Evolutionary conservation across 345 rosid species (phyloP).

Genomic region (Lepidium africanum): DNA sequence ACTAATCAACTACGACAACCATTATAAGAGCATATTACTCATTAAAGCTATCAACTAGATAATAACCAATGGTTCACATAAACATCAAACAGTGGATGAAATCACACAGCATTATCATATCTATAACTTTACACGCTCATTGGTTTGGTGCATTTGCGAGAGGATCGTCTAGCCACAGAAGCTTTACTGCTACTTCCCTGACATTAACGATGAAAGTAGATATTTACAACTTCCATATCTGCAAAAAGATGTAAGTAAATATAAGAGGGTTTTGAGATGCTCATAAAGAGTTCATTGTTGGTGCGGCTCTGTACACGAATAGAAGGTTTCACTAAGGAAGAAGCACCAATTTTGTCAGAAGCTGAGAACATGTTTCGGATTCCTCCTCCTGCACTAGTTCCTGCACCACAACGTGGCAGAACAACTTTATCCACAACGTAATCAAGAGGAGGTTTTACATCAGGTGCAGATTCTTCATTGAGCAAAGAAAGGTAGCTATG

Average conservation of each 20-base stretch:
- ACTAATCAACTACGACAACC: too few relatives aligned
- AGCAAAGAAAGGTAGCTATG: constrained; percentile 21
- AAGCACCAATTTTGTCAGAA: background rate
- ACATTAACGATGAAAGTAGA: background rate
- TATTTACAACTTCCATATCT: background rate
- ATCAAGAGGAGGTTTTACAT: background rate
- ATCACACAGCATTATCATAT: background rate
- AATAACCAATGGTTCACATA: background rate
- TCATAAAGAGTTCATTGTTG: background rate
- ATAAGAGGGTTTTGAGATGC: background rate
- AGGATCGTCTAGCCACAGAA: background rate
- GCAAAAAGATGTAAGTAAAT: background rate
- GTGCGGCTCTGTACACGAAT: constrained; percentile 13
- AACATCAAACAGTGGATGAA: background rate
- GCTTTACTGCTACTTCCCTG: constrained; percentile 24
- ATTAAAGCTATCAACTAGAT: too few relatives aligned
- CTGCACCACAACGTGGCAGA: background rate
- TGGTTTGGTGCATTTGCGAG: background rate
- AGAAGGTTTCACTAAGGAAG: constrained; percentile 22
- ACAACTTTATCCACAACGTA: background rate
- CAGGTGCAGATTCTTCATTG: constrained; percentile 10
- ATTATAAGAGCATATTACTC: too few relatives aligned
- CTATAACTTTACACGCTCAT: constrained; percentile 15
- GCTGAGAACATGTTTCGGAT: background rate
- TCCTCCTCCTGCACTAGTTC: background rate